Evolutionary conservation across 164 flowering plant species (phyloP).

Genomic region (Stephania japonica): DNA sequence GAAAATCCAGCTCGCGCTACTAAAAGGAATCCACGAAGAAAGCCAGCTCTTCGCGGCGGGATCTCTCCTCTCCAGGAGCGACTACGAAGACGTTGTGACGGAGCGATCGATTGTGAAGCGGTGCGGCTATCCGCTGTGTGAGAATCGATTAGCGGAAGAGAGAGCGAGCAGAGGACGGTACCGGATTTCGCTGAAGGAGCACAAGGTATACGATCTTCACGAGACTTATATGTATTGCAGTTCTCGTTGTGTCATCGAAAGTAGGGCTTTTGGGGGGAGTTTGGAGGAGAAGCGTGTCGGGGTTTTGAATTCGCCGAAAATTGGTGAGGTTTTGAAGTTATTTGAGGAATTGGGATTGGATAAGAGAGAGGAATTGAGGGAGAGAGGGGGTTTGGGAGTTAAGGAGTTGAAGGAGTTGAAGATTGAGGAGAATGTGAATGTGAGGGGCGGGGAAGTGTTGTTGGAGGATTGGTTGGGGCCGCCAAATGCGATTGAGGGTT

Average conservation of each 20-base stretch:
- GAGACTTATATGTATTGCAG: conserved; percentile 72
- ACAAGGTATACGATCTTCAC: conserved; percentile 71
- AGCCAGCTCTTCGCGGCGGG: conserved; percentile 62
- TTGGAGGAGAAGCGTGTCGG: conserved; percentile 47
- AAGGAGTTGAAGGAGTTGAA: conserved; percentile 34
- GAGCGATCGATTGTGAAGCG: conserved; percentile 54
- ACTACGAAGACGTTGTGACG: conserved; percentile 76
- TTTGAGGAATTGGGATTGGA: conserved; percentile 40
- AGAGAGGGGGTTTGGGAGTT: conserved; percentile 38
- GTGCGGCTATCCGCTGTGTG: conserved; percentile 87
- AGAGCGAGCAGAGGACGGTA: conserved; percentile 49
- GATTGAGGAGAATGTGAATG: conserved; percentile 55
- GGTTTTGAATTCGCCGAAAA: conserved; percentile 24
- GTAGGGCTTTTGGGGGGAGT: conserved; percentile 45
- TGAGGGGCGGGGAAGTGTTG: conserved; percentile 37
- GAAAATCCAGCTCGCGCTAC: conserved; percentile 61
- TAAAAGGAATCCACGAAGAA: conserved; percentile 55
- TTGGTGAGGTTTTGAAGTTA: conserved; percentile 46
- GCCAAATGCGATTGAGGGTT: conserved; percentile 88
- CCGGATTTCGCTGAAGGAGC: conserved; percentile 70
- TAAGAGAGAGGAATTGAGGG: conserved; percentile 22
- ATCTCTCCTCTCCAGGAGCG: conserved; percentile 45
- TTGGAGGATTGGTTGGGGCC: conserved; percentile 71
- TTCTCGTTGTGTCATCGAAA: conserved; percentile 48
- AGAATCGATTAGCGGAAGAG: conserved; percentile 42